Percentiles rank a stretch among this genome's conserved stretches.
Conservation (phyloP, 768 basidiomycete genomes). For the Amanita exitialis region DNA sequence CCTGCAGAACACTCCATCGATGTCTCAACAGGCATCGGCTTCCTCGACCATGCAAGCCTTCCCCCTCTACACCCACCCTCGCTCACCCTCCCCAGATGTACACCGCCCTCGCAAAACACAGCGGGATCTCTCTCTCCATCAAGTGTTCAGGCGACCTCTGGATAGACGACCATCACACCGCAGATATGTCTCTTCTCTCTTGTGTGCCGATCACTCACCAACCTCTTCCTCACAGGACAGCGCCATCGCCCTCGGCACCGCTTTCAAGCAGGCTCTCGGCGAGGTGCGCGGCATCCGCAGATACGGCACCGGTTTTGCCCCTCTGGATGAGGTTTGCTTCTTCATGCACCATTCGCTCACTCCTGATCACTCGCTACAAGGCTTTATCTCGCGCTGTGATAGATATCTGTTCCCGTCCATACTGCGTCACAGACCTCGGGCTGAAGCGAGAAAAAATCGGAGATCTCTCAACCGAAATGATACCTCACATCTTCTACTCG, state of each 20-base stretch:
- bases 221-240: conserved; percentile 58
- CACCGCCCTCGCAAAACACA: conserved; percentile 93
- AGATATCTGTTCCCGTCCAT: conserved; percentile 96
- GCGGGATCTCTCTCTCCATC: conserved; percentile 85
- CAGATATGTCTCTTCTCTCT: conserved; percentile 59
- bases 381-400: conserved; percentile 93
- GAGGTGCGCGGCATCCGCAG: conserved; percentile 90
- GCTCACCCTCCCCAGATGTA: conserved; percentile 68
- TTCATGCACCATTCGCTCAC: conserved; percentile 1
- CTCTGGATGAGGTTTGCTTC: conserved; percentile 79
- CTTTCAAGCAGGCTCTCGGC: conserved; percentile 92
- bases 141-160: conserved; percentile 92
- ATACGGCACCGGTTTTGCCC: conserved; percentile 95
- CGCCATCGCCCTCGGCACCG: conserved; percentile 78
- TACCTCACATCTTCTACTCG: conserved; percentile 94
- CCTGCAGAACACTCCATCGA: conserved; percentile 68
- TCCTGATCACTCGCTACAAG: conserved; percentile 27
- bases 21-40: conserved; percentile 94
- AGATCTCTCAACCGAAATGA: conserved; percentile 96
- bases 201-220: conserved; percentile 6
- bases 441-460: conserved; percentile 86
- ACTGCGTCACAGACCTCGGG: conserved; percentile 87
- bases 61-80: neutral
- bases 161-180: conserved; percentile 98
- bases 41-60: conserved; percentile 81